Conservation (phyloP, 306 rosid species). For the Dryas alaskensis region DNA sequence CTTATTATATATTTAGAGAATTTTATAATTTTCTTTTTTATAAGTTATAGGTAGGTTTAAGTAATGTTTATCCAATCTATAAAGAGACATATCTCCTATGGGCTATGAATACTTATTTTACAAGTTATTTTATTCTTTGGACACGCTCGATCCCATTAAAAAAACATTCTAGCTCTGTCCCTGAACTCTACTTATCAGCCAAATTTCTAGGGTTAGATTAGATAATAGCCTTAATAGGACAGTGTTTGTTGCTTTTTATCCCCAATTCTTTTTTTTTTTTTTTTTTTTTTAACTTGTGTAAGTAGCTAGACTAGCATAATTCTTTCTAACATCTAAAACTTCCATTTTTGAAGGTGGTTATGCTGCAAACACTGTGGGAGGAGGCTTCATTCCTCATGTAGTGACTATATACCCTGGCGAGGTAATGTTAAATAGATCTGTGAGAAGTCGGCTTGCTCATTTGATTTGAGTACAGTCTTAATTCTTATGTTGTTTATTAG, state of each 20-base stretch:
- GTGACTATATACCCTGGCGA: constrained; percentile 40
- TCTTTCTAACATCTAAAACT: constrained; percentile 12
- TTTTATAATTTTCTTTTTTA: too few relatives aligned
- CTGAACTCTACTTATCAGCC: too few relatives aligned
- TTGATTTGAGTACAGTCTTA: background rate
- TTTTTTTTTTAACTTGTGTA: background rate
- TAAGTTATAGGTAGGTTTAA: too few relatives aligned
- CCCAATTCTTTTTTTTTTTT: accelerated
- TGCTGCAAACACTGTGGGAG: constrained; percentile 46
- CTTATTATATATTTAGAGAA: too few relatives aligned
- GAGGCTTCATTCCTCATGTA: constrained; percentile 41
- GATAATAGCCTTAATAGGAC: too few relatives aligned
- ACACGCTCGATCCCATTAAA: too few relatives aligned
- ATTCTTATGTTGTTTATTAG: background rate
- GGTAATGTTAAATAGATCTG: constrained; percentile 28
- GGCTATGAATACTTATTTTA: too few relatives aligned
- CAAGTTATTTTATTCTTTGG: too few relatives aligned
- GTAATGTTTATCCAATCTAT: too few relatives aligned
- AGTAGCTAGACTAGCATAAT: background rate
- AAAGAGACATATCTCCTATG: too few relatives aligned
- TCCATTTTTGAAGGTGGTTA: constrained; percentile 34
- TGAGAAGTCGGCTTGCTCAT: background rate
- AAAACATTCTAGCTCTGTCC: too few relatives aligned
- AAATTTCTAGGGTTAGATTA: background rate
- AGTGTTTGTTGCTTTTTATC: background rate